These are phyloP conservation scores for Boechera divaricarpa DNA, from an alignment of 345 rosid species.

Conservation along the genomic window DNA sequence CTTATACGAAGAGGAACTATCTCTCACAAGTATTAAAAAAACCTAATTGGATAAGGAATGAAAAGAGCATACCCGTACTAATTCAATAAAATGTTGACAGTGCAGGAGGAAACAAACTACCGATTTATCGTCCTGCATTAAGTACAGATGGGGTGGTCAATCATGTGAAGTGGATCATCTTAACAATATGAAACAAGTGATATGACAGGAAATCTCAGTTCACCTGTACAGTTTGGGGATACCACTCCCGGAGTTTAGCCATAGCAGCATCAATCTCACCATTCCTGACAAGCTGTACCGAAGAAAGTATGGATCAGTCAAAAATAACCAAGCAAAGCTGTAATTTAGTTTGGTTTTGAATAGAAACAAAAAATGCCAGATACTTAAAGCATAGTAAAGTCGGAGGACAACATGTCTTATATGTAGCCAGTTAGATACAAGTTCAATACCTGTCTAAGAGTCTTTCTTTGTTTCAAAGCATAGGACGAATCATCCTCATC, in stretches of 20 bases:
- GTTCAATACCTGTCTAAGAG: conserved; percentile 76
- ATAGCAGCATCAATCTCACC: conserved; percentile 84
- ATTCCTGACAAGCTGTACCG: conserved; percentile 72
- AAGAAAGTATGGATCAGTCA: conserved; percentile 36
- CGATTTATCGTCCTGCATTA: conserved; percentile 85
- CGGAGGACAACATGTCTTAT: conserved; percentile 4
- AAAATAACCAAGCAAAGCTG: conserved; percentile 19
- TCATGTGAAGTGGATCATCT: conserved; percentile 4
- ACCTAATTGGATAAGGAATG: conserved; percentile 25
- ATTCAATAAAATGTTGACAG: conserved; percentile 89
- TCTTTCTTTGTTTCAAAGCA: conserved; percentile 77
- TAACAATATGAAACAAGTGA: not conserved
- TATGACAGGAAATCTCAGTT: conserved; percentile 21
- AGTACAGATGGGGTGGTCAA: conserved; percentile 25
- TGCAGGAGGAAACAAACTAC: conserved; percentile 84
- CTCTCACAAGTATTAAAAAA: not conserved
- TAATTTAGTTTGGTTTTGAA: conserved; percentile 11
- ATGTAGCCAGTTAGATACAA: conserved; percentile 13
- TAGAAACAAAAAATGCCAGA: conserved; percentile 13
- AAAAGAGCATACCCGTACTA: conserved; percentile 72
- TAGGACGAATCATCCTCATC: conserved; percentile 64
- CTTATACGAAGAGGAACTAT: not conserved
- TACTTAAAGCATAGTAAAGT: not conserved
- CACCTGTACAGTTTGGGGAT: conserved; percentile 91
- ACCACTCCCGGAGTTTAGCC: conserved; percentile 67